Base-by-base conservation (phyloP, 306 rosid genomes). In the Carpinus viminea region DNA sequence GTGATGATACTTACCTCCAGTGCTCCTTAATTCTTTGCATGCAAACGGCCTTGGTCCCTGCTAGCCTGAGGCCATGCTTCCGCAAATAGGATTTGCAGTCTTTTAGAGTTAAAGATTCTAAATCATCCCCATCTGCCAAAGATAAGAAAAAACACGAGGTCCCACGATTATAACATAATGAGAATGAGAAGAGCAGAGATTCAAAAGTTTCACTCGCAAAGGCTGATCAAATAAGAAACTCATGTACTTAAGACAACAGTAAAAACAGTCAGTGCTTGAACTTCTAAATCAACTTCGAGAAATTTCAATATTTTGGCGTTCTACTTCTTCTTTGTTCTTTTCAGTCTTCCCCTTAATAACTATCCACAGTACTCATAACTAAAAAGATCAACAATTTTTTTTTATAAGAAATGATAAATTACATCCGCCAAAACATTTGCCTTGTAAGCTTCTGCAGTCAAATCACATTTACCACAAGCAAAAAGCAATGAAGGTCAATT, bases 1-100 rank as follows among this genome's bases (percentile, higher is more conserved):
- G 5, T 4, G 68, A 61, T 59, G 76, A 68, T 3, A 12, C 41
- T 68, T 79, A 86, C 97, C 97, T 89, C 92, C 86, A 84, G 59
- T 92, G 96, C 53, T 90, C 97, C 77, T 47, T 47, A 10, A 92
- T 83, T 85, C 97, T 86, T 24, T 86, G 87, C 15, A 87, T 72
- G 70, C 96, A 92, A 68, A 87, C 84, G 0, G 82, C 78, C 82
- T 90, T 90, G 36, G 78, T 89, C 72, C 96, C 97, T 8, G 89
- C 81, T 16, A 92, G 72, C 77, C 95, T 86, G 64, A 90, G 89
- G 51, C 91, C 89, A 24, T 87, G 79, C 79, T 78, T 81, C 78
- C 93, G 86, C 57, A 90, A 79, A 86, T 90, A 92, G 18, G 87
- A 90, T 86, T 92, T 90, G 87, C 97, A 89, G 65, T 85, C 86